Base-by-base conservation (phyloP, 2,329 filamentous ascomycete genomes). In the Talaromyces verruculosus region DNA sequence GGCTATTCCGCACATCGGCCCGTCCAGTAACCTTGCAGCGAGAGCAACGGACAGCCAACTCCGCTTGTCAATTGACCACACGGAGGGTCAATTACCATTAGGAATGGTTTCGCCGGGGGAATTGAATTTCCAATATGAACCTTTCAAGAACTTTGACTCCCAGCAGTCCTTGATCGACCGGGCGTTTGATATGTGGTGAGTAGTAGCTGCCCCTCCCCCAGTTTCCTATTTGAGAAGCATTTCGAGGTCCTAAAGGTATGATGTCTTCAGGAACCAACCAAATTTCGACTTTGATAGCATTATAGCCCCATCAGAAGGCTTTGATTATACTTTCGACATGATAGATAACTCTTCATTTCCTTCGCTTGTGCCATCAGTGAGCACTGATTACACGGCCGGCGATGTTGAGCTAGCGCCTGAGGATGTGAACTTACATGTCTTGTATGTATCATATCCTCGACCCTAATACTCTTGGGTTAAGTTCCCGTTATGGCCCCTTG, bases 241-340 rank as follows among this genome's bases (percentile, higher is more conserved):
- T 2, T 53, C 49, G 28, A 53, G 8, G 28, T 53, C 49, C 49
- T 53, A 53, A 53, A 19, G 49, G 28, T n/a, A 33, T 53, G 49
- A 53, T n/a, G 28, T 33, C 28, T 53, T 53, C 28, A 53, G 49
- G 49, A 6, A 53, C 49, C 49, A 53, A 53, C 49, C 49, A 11
- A 53, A 33, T 19, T 53, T 53, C 49, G 49, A 53, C 28, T 53
- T 53, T 53, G 49, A 53, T 53, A 53, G 49, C 28, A 53, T 53
- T 17, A 33, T 53, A 33, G 49, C 49, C 28, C 49, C 49, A 33
- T 11, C 49, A 33, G 49, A 53, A 33, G 49, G 49, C 28, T 53
- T 53, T 33, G 49, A 53, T 10, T 53, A 53, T 33, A 53, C 49
- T 30, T 53, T 53, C 25, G 49, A 53, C 8, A 33, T 53, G 49